Base-by-base conservation (phyloP, 768 basidiomycete genomes). In the Agaricus blazei region DNA sequence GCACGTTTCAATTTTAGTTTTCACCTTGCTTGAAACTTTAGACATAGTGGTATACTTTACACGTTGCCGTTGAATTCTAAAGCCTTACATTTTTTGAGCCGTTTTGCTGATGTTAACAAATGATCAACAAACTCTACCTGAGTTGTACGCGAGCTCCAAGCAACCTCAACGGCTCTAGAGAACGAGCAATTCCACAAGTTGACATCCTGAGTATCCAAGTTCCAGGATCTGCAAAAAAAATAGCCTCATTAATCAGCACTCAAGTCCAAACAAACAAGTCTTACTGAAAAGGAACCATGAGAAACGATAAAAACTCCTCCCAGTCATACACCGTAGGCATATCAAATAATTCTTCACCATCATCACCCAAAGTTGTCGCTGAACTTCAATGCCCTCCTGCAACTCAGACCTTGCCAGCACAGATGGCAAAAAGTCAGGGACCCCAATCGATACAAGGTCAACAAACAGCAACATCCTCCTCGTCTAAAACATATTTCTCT, bases 281-380 rank as follows among this genome's bases (percentile, higher is more conserved):
- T 56, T 49, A 84, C 84, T 74, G 67, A 46, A 82, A 63, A 1
- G 84, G 80, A 49, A 79, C 68, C 0, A 66, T 62, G 19, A 86
- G 70, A 54, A 84, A 72, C 23, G 69, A 66, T 1, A 77, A 60
- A 0, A 80, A 54, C 47, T 75, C 73, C 51, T 68, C 64, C 79
- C 77, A 80, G 43, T 60, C 58, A 15, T 47, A 60, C 9, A 66
- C 64, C 4, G 47, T 36, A n/a, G 19, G 34, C 65, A 55, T 61
- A 67, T 2, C 64, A 34, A n/a, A 9, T 48, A 54, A 38, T 56
- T 67, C 50, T 63, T 66, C 3, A 76, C 79, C 23, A 80, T 54
- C 40, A 76, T 61, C 3, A 55, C 62, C 85, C 85, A 86, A 23
- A 84, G 63, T 46, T 74, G 70, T 31, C 77, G 74, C 28, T 69